Percentiles rank a stretch among this genome's conserved stretches.
Conservation (phyloP, 352 stramenopile species). For the Pythium aphanidermatum region DNA sequence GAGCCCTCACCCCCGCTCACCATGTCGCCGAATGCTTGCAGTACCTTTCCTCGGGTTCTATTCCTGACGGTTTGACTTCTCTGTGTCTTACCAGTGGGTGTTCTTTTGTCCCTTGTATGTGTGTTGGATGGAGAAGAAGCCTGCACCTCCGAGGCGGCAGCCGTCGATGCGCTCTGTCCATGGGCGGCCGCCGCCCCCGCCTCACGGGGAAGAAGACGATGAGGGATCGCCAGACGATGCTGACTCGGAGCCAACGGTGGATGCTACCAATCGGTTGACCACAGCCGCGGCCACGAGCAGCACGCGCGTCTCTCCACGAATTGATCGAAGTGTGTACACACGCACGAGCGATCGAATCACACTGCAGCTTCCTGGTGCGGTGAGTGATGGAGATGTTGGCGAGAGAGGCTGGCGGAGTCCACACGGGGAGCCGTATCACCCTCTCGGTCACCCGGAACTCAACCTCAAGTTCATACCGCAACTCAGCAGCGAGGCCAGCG, state of each 20-base stretch:
- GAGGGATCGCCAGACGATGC: too few species aligned
- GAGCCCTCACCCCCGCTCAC: too few species aligned
- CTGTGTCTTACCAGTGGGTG: too few species aligned
- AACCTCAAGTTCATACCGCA: slow-evolving; percentile 61
- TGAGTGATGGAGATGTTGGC: slow-evolving; percentile 7
- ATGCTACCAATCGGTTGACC: too few species aligned
- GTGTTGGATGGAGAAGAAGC: slow-evolving; percentile 3
- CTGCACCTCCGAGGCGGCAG: neutral
- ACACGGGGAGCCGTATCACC: slow-evolving; percentile 60
- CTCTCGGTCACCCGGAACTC: slow-evolving; percentile 58
- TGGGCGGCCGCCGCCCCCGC: too few species aligned
- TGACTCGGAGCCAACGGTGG: too few species aligned
- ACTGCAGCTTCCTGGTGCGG: slow-evolving; percentile 10
- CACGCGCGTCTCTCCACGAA: neutral
- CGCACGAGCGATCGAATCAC: slow-evolving; percentile 54
- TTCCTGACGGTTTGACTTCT: too few species aligned
- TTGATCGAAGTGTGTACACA: slow-evolving; percentile 44
- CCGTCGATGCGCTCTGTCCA: neutral
- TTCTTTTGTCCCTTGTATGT: too few species aligned
- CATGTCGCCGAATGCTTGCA: too few species aligned
- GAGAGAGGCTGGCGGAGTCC: slow-evolving; percentile 62
- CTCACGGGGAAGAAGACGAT: too few species aligned
- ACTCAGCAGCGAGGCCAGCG: slow-evolving; percentile 26
- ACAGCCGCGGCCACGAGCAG: neutral
- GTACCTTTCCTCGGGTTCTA: too few species aligned